Base-by-base conservation (phyloP, 495 filamentous ascomycete species). In the Neurospora tetraspora region DNA sequence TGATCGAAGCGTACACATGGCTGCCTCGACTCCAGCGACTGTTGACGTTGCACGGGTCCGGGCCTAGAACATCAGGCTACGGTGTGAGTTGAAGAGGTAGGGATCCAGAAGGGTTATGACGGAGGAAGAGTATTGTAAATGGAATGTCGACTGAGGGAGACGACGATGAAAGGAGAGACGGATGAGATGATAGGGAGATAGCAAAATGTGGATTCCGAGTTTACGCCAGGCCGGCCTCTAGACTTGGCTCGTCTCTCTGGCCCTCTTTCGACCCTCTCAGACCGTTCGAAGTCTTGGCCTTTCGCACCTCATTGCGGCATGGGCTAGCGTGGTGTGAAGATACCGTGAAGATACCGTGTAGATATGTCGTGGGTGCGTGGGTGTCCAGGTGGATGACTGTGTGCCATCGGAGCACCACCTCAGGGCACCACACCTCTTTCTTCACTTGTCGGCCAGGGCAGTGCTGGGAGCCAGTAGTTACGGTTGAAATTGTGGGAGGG, bases 401-500 rank as follows among this genome's bases (percentile, higher is more conserved):
- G 31, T 31, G 31, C 31, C 43, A 53, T 23, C 45, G 20, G 9
- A n/a, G 43, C 45, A 53, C 20, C 45, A 23, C 45, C 45, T 53
- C 45, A 53, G 45, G 20, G 45, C 45, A 59, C 47, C 53, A 65
- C 53, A 65, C 53, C 53, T 61, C 53, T 61, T 61, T 61, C 53
- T 34, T 61, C 53, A 61, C 27, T 65, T 65, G 53, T 61, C 53
- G 53, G 53, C 53, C 53, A 65, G 53, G 53, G 14, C 27, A 36
- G 14, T 65, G 53, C 53, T 65, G 70, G 34, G 70, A 68, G 34
- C n/a, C 16, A 34, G 70, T 36, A 16, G 34, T 34, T 18, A 20
- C 42, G 40, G 16, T 71, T 53, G 27, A 75, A 34, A 69, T 39
- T 47, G 70, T 53, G 38, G 43, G 73, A 73, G 65, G 39, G 45